A percentile compares a stretch with the other conserved stretches of the same genome.
phyloP scores from a whole-genome alignment of 2,329 filamentous ascomycete species.

The Phaeosphaeria sp. region DNA sequence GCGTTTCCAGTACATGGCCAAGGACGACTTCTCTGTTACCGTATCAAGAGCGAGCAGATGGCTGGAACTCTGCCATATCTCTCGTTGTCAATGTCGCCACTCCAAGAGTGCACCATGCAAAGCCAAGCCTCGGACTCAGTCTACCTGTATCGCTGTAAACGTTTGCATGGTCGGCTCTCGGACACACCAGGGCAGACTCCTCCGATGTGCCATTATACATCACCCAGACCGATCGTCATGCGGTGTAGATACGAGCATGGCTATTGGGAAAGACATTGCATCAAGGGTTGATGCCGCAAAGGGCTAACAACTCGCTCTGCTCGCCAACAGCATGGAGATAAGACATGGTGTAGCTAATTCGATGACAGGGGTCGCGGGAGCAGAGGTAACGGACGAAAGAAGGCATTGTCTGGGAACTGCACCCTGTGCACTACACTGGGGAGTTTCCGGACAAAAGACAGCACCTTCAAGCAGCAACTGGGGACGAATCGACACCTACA shows the following conservation, averaged over 20 bases:
- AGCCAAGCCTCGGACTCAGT: neutral
- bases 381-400: neutral
- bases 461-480: neutral
- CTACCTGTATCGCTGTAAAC: neutral
- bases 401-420: neutral
- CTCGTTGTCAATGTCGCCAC: neutral
- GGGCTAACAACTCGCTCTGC: neutral
- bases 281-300: neutral
- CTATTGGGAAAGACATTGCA: constrained; percentile 1
- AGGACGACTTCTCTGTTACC: constrained; percentile 1
- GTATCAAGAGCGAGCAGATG: neutral
- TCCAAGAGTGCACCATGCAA: neutral
- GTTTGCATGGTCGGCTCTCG: neutral
- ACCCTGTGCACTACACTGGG: neutral
- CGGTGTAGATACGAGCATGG: neutral
- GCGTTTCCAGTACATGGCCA: constrained; percentile 1
- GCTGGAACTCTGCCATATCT: neutral
- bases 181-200: neutral
- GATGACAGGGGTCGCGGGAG: neutral
- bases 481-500: neutral
- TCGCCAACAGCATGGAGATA: constrained; percentile 3
- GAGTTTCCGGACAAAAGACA: neutral
- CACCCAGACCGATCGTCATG: neutral
- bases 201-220: neutral
- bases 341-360: neutral